Conservation (phyloP, 163 green algal species). For the Scenedesmus sp. region DNA sequence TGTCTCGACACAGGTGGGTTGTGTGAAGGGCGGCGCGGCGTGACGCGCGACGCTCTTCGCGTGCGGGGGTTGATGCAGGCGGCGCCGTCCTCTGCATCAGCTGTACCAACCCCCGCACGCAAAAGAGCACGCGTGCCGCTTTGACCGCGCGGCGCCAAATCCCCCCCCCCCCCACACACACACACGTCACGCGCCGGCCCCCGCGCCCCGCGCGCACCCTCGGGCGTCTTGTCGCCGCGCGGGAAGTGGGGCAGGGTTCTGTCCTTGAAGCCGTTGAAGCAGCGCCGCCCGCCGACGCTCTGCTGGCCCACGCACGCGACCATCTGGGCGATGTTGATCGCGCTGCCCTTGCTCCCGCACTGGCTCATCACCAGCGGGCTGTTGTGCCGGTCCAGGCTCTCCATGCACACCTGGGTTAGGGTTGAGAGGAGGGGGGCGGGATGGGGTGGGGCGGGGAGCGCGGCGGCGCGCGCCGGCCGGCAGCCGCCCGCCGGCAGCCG, state of each 20-base stretch:
- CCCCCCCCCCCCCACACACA: too few relatives aligned
- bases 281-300: constrained; percentile 87
- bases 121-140: background rate
- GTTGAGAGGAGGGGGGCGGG: too few relatives aligned
- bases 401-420: constrained; percentile 85
- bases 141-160: too few relatives aligned
- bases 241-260: constrained; percentile 95
- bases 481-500: background rate
- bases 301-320: constrained; percentile 98
- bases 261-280: constrained; percentile 90
- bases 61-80: too few relatives aligned
- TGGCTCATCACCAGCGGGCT: constrained; percentile 96
- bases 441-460: too few relatives aligned
- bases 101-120: too few relatives aligned
- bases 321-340: constrained; percentile 99
- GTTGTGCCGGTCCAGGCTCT: constrained; percentile 90
- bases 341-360: constrained; percentile 93
- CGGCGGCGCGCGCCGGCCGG: too few relatives aligned
- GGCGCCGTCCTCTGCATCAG: too few relatives aligned
- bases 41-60: too few relatives aligned
- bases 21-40: too few relatives aligned
- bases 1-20: background rate
- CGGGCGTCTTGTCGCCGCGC: constrained; percentile 73
- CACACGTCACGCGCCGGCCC: background rate
- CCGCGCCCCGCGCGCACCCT: background rate